These are phyloP conservation scores for Bryoerythrophyllum caledonicum DNA, from an alignment of 225 moss, liverwort and hornwort genomes.

Conservation along the genomic window DNA sequence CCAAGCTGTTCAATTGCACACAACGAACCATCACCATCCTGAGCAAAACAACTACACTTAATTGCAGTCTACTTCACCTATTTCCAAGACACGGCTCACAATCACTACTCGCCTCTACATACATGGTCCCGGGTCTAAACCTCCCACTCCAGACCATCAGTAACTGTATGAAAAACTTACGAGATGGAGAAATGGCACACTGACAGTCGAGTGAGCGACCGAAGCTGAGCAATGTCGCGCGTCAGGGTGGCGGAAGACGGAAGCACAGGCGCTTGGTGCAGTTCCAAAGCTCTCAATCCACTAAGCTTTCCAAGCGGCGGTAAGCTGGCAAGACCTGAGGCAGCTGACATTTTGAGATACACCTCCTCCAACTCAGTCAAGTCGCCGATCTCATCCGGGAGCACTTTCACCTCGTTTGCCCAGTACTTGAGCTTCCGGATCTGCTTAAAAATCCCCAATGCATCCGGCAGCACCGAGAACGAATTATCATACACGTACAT, in stretches of 20 bases:
- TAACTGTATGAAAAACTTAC: slow-evolving; percentile 57
- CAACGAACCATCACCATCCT: slow-evolving; percentile 43
- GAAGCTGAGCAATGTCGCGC: slow-evolving; percentile 96
- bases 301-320: slow-evolving; percentile 81
- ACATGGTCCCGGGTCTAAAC: slow-evolving; percentile 9
- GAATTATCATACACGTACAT: slow-evolving; percentile 91
- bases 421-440: slow-evolving; percentile 85
- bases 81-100: slow-evolving; percentile 27
- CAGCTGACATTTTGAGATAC: slow-evolving; percentile 64
- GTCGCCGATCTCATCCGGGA: slow-evolving; percentile 77
- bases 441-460: slow-evolving; percentile 58
- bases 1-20: slow-evolving; percentile 56
- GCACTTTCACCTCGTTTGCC: slow-evolving; percentile 81
- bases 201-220: slow-evolving; percentile 87
- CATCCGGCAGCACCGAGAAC: slow-evolving; percentile 77
- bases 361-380: slow-evolving; percentile 80
- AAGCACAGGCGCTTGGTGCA: slow-evolving; percentile 84
- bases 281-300: slow-evolving; percentile 81
- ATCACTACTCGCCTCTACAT: slow-evolving; percentile 9
- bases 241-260: slow-evolving; percentile 89
- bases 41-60: slow-evolving; percentile 26
- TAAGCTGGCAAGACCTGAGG: slow-evolving; percentile 68
- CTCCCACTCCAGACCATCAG: slow-evolving; percentile 4
- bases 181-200: slow-evolving; percentile 95
- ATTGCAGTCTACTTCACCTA: slow-evolving; percentile 17